phyloP scores from a whole-genome alignment of 2,329 filamentous ascomycete genomes.

The Rutstroemia sp. region DNA sequence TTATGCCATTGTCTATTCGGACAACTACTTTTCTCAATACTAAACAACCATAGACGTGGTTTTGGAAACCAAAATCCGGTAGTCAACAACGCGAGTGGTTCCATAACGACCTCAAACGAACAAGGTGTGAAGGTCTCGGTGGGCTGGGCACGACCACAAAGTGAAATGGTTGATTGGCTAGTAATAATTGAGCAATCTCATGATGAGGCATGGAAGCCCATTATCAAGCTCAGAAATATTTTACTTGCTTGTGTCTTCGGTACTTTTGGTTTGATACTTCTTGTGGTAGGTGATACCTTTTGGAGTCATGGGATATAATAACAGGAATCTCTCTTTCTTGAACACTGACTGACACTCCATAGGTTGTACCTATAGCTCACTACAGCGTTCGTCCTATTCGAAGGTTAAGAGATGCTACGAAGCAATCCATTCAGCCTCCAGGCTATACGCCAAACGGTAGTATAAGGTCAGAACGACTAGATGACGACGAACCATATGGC shows the following conservation, averaged over 20 bases:
- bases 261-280: conserved; percentile 63
- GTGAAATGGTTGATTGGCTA: conserved; percentile 69
- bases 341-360: not conserved
- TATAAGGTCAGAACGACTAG: conserved; percentile 20
- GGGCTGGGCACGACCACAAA: conserved; percentile 68
- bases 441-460: conserved; percentile 27
- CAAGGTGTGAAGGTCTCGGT: conserved; percentile 62
- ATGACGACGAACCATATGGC: conserved; percentile 15
- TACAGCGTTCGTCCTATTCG: conserved; percentile 66
- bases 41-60: conserved; percentile 35
- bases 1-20: not conserved
- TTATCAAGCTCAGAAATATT: conserved; percentile 68
- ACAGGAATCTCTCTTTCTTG: not conserved
- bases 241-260: conserved; percentile 81
- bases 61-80: conserved; percentile 43
- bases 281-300: conserved; percentile 37
- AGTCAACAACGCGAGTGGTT: conserved; percentile 61
- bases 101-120: conserved; percentile 67
- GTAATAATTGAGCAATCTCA: conserved; percentile 71
- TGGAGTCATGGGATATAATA: not conserved
- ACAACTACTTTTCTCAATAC: not conserved
- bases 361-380: conserved; percentile 70
- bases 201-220: conserved; percentile 68
- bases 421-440: conserved; percentile 27
- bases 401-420: conserved; percentile 26